Evolutionary conservation across 495 filamentous ascomycete genomes (phyloP).

Genomic region (Chaetomidium leptoderma): DNA sequence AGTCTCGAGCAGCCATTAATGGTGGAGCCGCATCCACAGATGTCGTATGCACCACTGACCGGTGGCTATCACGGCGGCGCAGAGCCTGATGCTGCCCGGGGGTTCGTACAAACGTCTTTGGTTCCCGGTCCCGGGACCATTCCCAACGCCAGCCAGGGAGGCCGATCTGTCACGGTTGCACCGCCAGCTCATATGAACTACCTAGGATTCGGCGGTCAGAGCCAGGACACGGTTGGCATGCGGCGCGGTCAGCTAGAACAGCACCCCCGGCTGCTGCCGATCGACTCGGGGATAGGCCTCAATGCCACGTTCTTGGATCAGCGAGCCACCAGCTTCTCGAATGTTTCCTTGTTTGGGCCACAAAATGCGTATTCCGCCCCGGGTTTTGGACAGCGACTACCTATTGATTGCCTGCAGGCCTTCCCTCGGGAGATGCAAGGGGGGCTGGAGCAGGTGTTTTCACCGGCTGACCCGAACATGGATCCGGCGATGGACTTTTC

Average conservation of each 20-base stretch:
- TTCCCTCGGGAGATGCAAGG: not conserved
- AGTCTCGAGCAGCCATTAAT: not conserved
- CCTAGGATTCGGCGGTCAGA: not conserved
- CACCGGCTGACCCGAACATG: not conserved
- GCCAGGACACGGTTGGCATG: not conserved
- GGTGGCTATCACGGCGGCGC: not conserved
- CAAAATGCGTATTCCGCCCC: not conserved
- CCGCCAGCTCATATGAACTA: not conserved
- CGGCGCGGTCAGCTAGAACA: not conserved
- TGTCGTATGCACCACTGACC: not conserved
- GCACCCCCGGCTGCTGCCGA: conserved; percentile 4
- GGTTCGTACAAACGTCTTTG: not conserved
- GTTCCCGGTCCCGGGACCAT: not conserved
- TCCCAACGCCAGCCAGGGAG: not conserved
- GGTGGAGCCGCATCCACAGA: not conserved
- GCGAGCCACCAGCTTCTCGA: not conserved
- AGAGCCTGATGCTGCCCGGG: not conserved
- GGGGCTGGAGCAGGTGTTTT: not conserved
- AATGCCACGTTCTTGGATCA: not conserved
- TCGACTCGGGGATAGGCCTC: conserved; percentile 2
- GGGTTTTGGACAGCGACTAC: not conserved
- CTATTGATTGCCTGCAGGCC: not conserved
- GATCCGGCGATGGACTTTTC: not conserved
- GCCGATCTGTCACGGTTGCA: not conserved
- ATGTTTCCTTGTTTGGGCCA: not conserved